Conservation (phyloP, 1,284 basidiomycete species). For the Ceratobasidium sp. region DNA sequence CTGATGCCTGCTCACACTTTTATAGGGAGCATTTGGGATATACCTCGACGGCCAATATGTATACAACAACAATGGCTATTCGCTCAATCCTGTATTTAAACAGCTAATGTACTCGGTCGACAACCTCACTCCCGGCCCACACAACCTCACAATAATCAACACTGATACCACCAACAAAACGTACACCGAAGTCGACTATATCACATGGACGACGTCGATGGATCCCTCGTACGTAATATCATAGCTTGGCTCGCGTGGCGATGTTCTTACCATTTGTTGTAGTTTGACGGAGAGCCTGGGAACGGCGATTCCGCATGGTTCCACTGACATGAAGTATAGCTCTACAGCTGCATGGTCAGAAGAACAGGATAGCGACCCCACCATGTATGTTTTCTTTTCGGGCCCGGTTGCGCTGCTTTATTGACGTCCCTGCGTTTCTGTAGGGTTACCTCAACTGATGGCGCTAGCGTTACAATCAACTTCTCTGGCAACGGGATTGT, state of each 20-base stretch:
- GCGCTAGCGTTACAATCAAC: conserved; percentile 27
- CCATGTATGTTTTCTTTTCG: conserved; percentile 25
- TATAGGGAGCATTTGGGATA: conserved; percentile 22
- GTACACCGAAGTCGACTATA: conserved; percentile 32
- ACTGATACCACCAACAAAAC: conserved; percentile 16
- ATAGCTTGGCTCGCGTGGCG: not conserved
- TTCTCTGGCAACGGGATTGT: conserved; percentile 35
- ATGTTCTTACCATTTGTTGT: not conserved
- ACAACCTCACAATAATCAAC: conserved; percentile 35
- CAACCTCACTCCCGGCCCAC: conserved; percentile 6
- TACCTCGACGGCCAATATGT: conserved; percentile 19
- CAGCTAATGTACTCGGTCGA: conserved; percentile 14
- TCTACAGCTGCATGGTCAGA: conserved; percentile 23
- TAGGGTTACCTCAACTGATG: conserved; percentile 35
- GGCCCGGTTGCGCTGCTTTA: not conserved
- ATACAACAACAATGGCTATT: conserved; percentile 16
- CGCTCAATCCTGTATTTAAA: conserved; percentile 3
- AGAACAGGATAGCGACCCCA: conserved; percentile 16
- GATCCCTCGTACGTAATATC: conserved; percentile 8
- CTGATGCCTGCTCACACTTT: not conserved
- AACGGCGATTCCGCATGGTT: conserved; percentile 8
- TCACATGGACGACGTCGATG: conserved; percentile 36
- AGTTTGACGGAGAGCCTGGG: conserved; percentile 31
- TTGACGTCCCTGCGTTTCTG: not conserved
- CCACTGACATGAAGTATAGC: conserved; percentile 21